These are phyloP conservation scores for Coemansia sp. DNA, from an alignment of 192 early-diverging fungal genomes.

Conservation along the genomic window DNA sequence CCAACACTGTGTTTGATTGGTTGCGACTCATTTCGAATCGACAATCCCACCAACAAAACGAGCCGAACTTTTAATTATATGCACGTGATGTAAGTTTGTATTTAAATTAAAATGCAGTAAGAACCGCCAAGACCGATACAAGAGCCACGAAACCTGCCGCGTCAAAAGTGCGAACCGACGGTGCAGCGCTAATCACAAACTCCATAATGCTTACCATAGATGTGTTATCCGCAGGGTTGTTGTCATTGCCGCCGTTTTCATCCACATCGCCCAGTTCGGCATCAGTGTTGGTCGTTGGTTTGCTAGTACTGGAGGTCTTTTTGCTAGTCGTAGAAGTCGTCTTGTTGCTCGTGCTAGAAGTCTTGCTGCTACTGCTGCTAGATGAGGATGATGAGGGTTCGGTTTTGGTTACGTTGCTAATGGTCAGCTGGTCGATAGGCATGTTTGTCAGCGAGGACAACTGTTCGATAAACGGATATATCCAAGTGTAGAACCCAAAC, in stretches of 20 bases:
- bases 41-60: no score
- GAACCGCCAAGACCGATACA: background rate
- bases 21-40: no score
- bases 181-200: background rate
- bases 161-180: background rate
- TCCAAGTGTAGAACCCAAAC: slow-evolving; percentile 17
- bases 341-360: background rate
- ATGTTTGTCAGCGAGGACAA: background rate
- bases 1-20: no score
- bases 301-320: background rate
- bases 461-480: slow-evolving; percentile 12
- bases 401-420: no score
- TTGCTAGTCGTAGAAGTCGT: background rate
- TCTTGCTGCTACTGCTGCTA: background rate
- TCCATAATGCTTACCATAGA: background rate
- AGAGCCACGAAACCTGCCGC: no score
- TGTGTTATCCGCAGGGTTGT: background rate
- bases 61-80: no score
- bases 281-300: background rate
- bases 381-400: background rate
- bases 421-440: no score
- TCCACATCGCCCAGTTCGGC: background rate
- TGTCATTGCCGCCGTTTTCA: background rate
- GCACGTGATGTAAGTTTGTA: background rate
- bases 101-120: slow-evolving; percentile 1